Conservation (phyloP, 1,139 yeast species). For the Pichia sp. region DNA sequence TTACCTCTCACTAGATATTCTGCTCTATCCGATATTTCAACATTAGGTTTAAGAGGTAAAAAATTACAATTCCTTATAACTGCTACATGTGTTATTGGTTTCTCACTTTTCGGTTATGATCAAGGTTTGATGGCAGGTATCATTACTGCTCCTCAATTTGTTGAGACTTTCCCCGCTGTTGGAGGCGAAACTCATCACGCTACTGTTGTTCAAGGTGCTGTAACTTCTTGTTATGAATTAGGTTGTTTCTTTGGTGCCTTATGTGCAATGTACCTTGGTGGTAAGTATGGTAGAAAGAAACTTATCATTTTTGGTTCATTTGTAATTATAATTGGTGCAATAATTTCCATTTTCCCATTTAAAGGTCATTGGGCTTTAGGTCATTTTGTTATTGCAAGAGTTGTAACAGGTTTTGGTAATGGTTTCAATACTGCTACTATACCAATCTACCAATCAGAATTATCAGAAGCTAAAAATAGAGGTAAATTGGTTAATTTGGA, state of each 20-base stretch:
- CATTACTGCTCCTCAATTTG: conserved; percentile 55
- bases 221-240: conserved; percentile 64
- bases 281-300: conserved; percentile 58
- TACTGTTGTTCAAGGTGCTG: conserved; percentile 56
- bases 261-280: conserved; percentile 58
- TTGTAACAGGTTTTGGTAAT: conserved; percentile 71
- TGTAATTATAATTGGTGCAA: conserved; percentile 57
- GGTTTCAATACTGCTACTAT: conserved; percentile 75
- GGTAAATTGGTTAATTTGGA: conserved; percentile 65
- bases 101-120: conserved; percentile 69
- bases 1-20: conserved; percentile 7
- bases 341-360: conserved; percentile 56
- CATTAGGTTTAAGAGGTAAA: conserved; percentile 44
- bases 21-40: conserved; percentile 15
- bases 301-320: conserved; percentile 51
- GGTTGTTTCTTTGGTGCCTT: conserved; percentile 73
- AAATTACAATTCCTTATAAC: conserved; percentile 42
- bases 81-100: conserved; percentile 54
- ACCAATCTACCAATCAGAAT: conserved; percentile 78
- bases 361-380: conserved; percentile 43
- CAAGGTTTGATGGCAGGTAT: conserved; percentile 76
- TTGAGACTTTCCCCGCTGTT: conserved; percentile 51
- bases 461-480: conserved; percentile 63
- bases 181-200: conserved; percentile 30
- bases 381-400: conserved; percentile 41